Conservation (phyloP, 306 rosid genomes). For the Dryas alaskensis region DNA sequence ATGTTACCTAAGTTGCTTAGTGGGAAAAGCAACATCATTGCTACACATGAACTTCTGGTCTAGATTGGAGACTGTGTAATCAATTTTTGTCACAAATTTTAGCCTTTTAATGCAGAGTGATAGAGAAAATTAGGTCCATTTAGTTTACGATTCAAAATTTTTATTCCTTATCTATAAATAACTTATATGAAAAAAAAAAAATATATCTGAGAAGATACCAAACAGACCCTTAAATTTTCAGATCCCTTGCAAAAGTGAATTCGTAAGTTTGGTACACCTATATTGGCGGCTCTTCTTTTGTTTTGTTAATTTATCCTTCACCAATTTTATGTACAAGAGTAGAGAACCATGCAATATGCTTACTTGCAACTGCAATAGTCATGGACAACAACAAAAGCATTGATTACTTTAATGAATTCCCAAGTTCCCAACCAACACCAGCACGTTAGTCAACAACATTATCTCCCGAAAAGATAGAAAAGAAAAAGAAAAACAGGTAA, state of each 20-base stretch:
- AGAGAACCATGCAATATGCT: slow-evolving; percentile 18
- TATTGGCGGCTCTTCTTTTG: not conserved
- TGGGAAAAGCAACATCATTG: not conserved
- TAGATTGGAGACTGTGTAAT: not conserved
- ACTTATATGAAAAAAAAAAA: not conserved
- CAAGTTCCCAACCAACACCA: slow-evolving; percentile 40
- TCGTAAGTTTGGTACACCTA: slow-evolving; percentile 1
- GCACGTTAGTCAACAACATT: slow-evolving; percentile 54
- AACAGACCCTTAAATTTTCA: not conserved
- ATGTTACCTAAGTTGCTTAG: not conserved
- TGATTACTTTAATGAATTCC: slow-evolving; percentile 55
- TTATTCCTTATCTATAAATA: too few species aligned
- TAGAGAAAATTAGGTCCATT: not conserved
- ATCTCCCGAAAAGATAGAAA: slow-evolving; percentile 37
- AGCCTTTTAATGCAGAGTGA: not conserved
- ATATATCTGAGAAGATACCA: not conserved
- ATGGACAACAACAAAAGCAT: slow-evolving; percentile 37
- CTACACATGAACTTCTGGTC: not conserved
- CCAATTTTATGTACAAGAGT: slow-evolving; percentile 18
- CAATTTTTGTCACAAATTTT: not conserved
- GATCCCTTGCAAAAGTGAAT: slow-evolving; percentile 9
- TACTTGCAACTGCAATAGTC: slow-evolving; percentile 21
- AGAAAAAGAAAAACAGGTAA: slow-evolving; percentile 27
- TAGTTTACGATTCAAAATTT: not conserved
- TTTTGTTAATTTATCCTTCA: slow-evolving; percentile 11